Evolutionary conservation across 164 flowering plant genomes (phyloP).

Genomic region (Magnolia changhungtana): DNA sequence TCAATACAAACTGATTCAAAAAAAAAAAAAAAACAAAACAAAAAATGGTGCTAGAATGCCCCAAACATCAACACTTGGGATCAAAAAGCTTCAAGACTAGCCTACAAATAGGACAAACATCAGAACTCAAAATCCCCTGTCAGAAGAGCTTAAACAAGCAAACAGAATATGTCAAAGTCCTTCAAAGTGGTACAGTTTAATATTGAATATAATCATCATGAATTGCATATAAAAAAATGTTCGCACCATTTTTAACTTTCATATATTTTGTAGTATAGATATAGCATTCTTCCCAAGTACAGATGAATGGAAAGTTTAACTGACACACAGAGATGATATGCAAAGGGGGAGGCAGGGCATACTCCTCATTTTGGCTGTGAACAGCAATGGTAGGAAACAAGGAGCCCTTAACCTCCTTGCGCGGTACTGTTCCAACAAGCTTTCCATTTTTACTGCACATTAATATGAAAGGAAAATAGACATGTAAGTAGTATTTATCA

Average conservation of each 20-base stretch:
- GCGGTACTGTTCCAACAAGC: conserved; percentile 51
- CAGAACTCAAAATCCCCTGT: not conserved
- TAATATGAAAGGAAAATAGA: not conserved
- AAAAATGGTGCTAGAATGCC: too few species aligned
- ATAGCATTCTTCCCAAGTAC: not conserved
- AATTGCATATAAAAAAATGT: not conserved
- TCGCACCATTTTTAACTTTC: not conserved
- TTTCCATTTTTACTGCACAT: conserved; percentile 77
- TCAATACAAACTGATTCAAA: too few species aligned
- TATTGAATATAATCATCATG: not conserved
- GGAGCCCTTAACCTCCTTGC: conserved; percentile 70
- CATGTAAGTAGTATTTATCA: not conserved
- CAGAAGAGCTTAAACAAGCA: not conserved
- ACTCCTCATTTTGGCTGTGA: conserved; percentile 98
- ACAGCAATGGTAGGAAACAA: conserved; percentile 91
- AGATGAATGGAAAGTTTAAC: not conserved
- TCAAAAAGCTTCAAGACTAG: too few species aligned
- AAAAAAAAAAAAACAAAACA: too few species aligned
- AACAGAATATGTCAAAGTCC: not conserved
- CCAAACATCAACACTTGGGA: too few species aligned
- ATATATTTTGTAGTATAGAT: too few species aligned
- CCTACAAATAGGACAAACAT: not conserved
- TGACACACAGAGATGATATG: not conserved
- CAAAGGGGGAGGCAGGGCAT: conserved; percentile 24
- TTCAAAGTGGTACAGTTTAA: not conserved